Evolutionary conservation across 2,329 filamentous ascomycete species (phyloP), one percentile per base, ranked within the genome.

Genomic region (Fusarium sp.): DNA sequence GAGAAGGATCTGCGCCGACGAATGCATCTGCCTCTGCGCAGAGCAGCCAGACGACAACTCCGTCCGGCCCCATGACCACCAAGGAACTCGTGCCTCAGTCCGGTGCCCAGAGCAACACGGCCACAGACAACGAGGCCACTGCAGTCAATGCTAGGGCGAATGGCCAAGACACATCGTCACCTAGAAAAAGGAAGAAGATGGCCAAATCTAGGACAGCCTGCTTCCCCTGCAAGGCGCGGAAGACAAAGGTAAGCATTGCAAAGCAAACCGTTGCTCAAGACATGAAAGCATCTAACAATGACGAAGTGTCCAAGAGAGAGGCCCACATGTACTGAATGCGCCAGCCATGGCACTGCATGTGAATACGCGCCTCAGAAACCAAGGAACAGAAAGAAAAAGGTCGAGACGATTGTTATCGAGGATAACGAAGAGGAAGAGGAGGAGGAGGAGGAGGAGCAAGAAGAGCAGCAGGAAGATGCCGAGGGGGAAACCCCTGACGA

Each of bases 241-340:
- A 76, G 66, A 71, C 76, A 39, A 85, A 84, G 79, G 83, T 82
- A 67, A 61, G 76, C 58, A 15, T 18, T 5, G 12, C 36, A 4
- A 16, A 12, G 4, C 27, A 27, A 44, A 15, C 4, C 15, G 9
- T 15, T 12, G 8, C 27, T n/a, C 31, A 11, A 18, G 8, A 23
- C 10, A 16, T 31, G n/a, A 44, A 53, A 16, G 23, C 23, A 23
- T 23, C 53, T 60, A 43, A 64, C 15, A 40, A 9, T 3, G 6
- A 12, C 27, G 13, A 23, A 84, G 82, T 86, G 84, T 46, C 78
- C 83, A 11, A 81, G 77, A 48, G 78, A 80, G 43, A 78, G 75
- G 40, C 84, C 84, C 5, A 71, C 71, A 2, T 86, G 84, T 64
- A 74, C 73, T 7, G 77, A 78, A 39, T 86, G 84, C 28, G 57